These are phyloP conservation scores for Chenopodium suecicum DNA, from an alignment of 148 eudicot species.

Conservation along the genomic window DNA sequence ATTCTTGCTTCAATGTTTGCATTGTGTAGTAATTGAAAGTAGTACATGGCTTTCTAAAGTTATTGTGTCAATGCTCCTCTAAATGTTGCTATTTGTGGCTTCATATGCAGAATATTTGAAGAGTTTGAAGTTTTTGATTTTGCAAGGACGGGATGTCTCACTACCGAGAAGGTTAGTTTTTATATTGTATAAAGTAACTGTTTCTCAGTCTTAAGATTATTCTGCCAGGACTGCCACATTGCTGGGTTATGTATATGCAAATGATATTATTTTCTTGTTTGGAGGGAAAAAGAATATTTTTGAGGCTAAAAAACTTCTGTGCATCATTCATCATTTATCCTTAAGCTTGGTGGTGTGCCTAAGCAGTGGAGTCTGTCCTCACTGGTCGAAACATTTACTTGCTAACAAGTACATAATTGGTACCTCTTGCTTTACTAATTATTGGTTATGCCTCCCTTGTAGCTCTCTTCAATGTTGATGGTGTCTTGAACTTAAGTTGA, in stretches of 20 bases:
- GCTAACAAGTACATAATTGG: constrained; percentile 55
- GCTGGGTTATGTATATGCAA: background rate
- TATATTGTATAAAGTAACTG: background rate
- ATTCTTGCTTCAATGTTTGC: background rate
- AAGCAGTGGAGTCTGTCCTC: constrained; percentile 72
- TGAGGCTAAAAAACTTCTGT: background rate
- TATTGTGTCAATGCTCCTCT: background rate
- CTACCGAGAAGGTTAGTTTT: constrained; percentile 59
- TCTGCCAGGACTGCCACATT: background rate
- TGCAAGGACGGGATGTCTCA: constrained; percentile 79
- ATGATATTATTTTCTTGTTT: background rate
- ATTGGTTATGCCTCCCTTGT: constrained; percentile 1
- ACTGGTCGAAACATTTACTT: constrained; percentile 59
- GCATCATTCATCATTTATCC: background rate
- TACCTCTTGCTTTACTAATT: constrained; percentile 14
- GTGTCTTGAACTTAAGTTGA: background rate
- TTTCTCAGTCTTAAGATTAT: background rate
- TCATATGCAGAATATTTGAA: constrained; percentile 54
- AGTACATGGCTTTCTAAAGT: background rate
- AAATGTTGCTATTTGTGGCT: background rate
- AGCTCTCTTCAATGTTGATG: background rate
- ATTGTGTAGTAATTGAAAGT: background rate
- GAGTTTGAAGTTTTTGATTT: constrained; percentile 78
- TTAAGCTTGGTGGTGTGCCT: constrained; percentile 55
- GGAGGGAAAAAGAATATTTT: background rate